Base-by-base conservation (phyloP, 495 filamentous ascomycete genomes). In the Aspergillus sclerotioniger region DNA sequence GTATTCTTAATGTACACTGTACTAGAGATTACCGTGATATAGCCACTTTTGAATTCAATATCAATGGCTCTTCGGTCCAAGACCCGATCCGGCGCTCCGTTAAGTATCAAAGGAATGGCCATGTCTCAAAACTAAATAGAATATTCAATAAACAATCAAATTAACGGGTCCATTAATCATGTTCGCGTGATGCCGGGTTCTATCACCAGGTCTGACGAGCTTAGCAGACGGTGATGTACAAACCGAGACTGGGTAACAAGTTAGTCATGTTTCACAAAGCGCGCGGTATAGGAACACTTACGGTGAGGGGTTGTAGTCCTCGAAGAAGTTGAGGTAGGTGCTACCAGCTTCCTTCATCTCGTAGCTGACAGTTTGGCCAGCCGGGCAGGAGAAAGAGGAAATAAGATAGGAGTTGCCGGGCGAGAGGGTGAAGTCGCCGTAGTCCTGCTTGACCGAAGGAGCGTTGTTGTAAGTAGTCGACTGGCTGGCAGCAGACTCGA, bases 211-310 rank as follows among this genome's bases (percentile, higher is more conserved):
- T 44, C 20, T 32, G 52, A 44, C 54, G 56, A 54, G 29, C 69
- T 71, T 77, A 86, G 66, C 83, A 85, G 19, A 69, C 67, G 44
- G 79, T 83, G 59, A 90, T 76, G 69, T 79, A 90, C 58, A 90
- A 68, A 43, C 87, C 87, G 57, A 88, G 79, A 47, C 74, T 76
- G 8, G 53, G 16, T 28, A 8, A 20, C 46, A 12, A 12, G 62
- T 76, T 71, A 76, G 67, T 51, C 13, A 50, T 19, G 9, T 17
- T 32, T 31, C 17, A 19, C 29, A 21, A 10, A 2, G 8, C 12
- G 8, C 25, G 9, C 6, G 15, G 13, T 45, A n/a, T 17, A 21
- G 8, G 17, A 33, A 29, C 32, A 73, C 75, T 62, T 71, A 76
- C 63, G 87, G 82, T 53, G 75, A 73, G 20, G 82, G 82, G 61